Percentiles rank a stretch among this genome's conserved stretches.
These are phyloP conservation scores for Beauveria asiatica DNA, from an alignment of 2,329 filamentous ascomycete genomes.

Conservation along the genomic window DNA sequence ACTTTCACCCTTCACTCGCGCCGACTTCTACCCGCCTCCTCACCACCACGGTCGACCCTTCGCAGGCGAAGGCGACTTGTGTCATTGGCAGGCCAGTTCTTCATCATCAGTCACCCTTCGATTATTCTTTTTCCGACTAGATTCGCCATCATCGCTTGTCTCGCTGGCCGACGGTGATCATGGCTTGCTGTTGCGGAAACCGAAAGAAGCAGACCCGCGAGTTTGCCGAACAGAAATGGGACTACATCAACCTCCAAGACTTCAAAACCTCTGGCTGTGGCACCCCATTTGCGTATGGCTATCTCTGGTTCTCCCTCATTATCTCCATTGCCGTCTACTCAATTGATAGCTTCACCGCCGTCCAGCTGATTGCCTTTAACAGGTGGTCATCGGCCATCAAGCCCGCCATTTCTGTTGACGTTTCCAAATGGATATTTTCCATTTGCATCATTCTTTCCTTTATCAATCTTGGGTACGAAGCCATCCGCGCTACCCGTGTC, in stretches of 20 bases:
- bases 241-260: constrained; percentile 70
- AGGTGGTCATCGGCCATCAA: constrained; percentile 79
- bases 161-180: constrained; percentile 18
- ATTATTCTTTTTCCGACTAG: not conserved
- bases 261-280: constrained; percentile 79
- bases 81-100: constrained; percentile 32
- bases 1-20: not conserved
- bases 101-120: constrained; percentile 10
- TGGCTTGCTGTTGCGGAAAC: constrained; percentile 56
- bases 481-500: constrained; percentile 68
- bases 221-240: constrained; percentile 84
- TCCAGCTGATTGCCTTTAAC: constrained; percentile 84
- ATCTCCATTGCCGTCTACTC: constrained; percentile 78
- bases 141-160: not conserved
- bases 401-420: constrained; percentile 64
- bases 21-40: not conserved
- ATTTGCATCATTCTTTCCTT: constrained; percentile 88
- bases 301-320: constrained; percentile 72
- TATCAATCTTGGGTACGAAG: constrained; percentile 71
- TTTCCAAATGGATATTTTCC: constrained; percentile 93
- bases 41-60: constrained; percentile 6
- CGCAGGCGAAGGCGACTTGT: constrained; percentile 24
- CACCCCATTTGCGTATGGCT: constrained; percentile 70
- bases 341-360: constrained; percentile 86
- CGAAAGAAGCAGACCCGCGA: constrained; percentile 55